Base-by-base conservation (phyloP, 345 rosid species). In the Theobroma cacao region DNA sequence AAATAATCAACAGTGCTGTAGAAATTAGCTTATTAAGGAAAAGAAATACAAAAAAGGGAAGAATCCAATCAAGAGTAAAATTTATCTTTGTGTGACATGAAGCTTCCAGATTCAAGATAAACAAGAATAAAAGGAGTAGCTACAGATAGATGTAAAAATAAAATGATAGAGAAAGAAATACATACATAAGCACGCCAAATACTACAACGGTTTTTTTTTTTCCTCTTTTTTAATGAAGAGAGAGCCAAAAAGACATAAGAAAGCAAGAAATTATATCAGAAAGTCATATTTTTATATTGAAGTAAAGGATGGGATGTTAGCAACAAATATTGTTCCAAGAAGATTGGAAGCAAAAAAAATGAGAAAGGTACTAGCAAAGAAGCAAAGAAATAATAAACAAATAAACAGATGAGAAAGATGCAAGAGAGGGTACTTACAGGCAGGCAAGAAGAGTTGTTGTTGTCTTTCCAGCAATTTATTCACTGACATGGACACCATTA, bases 401-500 rank as follows among this genome's bases (percentile, higher is more conserved):
- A 66, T 33, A 76, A 84, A 71, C 50, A 67, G 73, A 24, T 61
- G 50, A 33, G 63, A 72, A 75, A 67, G 55, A 70, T 7, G 34
- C 53, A 58, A 71, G 74, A 75, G 85, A 76, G 75, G 80, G 80
- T 82, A 75, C 79, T 78, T 63, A 80, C 86, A 86, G 78, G 74
- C 78, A 24, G 13, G 48, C 8, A 68, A 81, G 72, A 82, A 83
- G 55, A 81, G 82, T 63, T 71, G 31, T 69, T 71, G 66, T 78
- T 78, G 45, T 81, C 72, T 84, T 81, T 77, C 83, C 68, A 75
- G 76, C 83, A 86, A 81, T 79, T 80, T 80, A 80, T 81, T 86
- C 80, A 78, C 86, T 86, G 91, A 84, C 88, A 83, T 78, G 69
- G 82, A 85, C 83, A 82, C 85, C 84, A 83, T 80, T 72, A 74